Conservation (phyloP, 805 yeast genomes). For the Maudiozyma pseudohumilis region DNA sequence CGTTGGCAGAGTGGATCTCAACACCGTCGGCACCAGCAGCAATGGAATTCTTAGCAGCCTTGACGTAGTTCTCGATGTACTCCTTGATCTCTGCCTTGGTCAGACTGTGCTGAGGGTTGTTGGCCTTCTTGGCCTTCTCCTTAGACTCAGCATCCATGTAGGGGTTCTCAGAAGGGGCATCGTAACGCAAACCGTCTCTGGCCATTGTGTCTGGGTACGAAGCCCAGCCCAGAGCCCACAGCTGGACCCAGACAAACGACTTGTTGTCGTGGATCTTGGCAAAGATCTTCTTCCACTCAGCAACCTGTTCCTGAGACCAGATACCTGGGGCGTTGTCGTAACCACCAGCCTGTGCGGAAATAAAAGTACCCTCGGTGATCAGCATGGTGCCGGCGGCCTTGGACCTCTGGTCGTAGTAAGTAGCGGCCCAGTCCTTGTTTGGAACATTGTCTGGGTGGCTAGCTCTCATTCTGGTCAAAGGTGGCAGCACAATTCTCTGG, state of each 20-base stretch:
- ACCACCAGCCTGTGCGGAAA: slow-evolving; percentile 33
- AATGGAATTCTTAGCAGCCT: slow-evolving; percentile 34
- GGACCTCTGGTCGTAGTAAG: slow-evolving; percentile 47
- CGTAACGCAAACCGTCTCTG: slow-evolving; percentile 29
- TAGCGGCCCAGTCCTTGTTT: slow-evolving; percentile 33
- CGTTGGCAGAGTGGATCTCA: slow-evolving; percentile 59
- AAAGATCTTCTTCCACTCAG: slow-evolving; percentile 39
- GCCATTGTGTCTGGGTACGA: slow-evolving; percentile 31
- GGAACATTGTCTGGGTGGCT: slow-evolving; percentile 29
- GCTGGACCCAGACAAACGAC: slow-evolving; percentile 36
- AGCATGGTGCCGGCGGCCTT: slow-evolving; percentile 41
- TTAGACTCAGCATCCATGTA: slow-evolving; percentile 28
- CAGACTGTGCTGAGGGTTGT: slow-evolving; percentile 24
- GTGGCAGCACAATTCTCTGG: slow-evolving; percentile 32
- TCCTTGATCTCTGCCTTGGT: slow-evolving; percentile 31
- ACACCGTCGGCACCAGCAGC: slow-evolving; percentile 43
- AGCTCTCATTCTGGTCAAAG: slow-evolving; percentile 35
- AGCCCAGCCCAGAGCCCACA: slow-evolving; percentile 41
- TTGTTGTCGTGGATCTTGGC: slow-evolving; percentile 40
- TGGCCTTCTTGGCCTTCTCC: slow-evolving; percentile 26
- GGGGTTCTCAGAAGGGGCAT: slow-evolving; percentile 31
- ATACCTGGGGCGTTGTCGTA: slow-evolving; percentile 39
- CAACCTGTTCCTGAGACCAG: slow-evolving; percentile 35
- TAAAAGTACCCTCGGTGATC: slow-evolving; percentile 47
- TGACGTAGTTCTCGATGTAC: slow-evolving; percentile 32